Base-by-base conservation (phyloP, 306 rosid genomes). In the Sindora glabra region DNA sequence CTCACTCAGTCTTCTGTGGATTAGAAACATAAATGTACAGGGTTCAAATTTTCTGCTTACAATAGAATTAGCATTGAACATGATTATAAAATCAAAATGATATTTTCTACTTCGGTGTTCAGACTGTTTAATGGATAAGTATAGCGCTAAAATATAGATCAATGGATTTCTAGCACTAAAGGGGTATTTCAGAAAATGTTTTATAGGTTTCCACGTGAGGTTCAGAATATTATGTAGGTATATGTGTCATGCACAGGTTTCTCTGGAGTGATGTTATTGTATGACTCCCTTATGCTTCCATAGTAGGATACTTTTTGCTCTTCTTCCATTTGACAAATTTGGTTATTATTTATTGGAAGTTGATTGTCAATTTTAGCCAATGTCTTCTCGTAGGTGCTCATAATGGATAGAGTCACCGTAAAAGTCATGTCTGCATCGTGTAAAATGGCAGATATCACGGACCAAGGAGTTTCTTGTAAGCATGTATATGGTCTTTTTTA, bases 371-470 rank as follows among this genome's bases (percentile, higher is more conserved):
- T 46, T 41, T 24, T 64, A 45, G 25, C 22, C 24, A n/a, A 5
- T 29, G 15, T 11, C 25, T 67, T 65, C 48, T 66, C 2, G 0
- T 73, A 92, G 98, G 94, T 92, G 34, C 94, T 92, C 29, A 92
- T 92, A 47, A 92, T 86, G 98, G 98, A 92, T 71, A 92, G 83
- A 74, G 90, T 92, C 51, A 92, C 96, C 0, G 90, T 88, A 60
- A 92, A 92, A 76, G 96, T 92, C 70, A 81, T 92, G 98, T 88
- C 98, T 26, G 85, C 83, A 71, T 86, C 95, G 26, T 92, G 98
- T 74, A 86, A 88, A 76, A 92, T 92, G 98, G 85, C 96, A 59
- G 98, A 92, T 71, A 88, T 92, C 67, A 92, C 98, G 23, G 94
- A 92, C 77, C 96, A 88, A 84, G 98, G 88, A 65, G 75, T 92